Evolutionary conservation across 768 basidiomycete species (phyloP).

Genomic region (Mycena olivaceomarginata): DNA sequence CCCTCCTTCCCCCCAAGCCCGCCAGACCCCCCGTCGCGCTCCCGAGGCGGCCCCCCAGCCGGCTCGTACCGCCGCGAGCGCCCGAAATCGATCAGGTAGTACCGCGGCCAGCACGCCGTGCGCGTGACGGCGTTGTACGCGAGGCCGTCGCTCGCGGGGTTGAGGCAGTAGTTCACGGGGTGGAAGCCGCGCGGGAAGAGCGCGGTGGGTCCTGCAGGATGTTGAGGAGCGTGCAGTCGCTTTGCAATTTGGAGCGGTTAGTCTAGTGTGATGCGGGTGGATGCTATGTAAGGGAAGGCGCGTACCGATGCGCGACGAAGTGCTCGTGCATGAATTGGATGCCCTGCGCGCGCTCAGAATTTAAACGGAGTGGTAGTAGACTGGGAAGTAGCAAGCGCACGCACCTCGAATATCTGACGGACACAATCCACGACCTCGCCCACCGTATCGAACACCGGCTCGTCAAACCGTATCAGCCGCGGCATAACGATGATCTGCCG

Average conservation of each 20-base stretch:
- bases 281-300: neutral
- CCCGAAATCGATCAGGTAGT: slow-evolving; percentile 48
- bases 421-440: slow-evolving; percentile 55
- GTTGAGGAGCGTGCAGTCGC: slow-evolving; percentile 44
- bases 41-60: slow-evolving; percentile 40
- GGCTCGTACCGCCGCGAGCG: slow-evolving; percentile 43
- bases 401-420: slow-evolving; percentile 54
- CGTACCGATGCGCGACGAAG: slow-evolving; percentile 48
- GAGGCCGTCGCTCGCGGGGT: slow-evolving; percentile 31
- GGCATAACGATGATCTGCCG: slow-evolving; percentile 54
- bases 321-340: slow-evolving; percentile 50
- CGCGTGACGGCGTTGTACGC: slow-evolving; percentile 38
- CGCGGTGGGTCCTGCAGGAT: slow-evolving; percentile 47
- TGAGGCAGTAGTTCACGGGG: slow-evolving; percentile 40
- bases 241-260: slow-evolving; percentile 2
- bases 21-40: slow-evolving; percentile 23
- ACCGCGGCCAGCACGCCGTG: slow-evolving; percentile 44
- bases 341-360: slow-evolving; percentile 32
- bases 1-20: too few relatives aligned
- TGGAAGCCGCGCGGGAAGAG: slow-evolving; percentile 46
- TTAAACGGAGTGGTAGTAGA: neutral
- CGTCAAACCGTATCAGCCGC: slow-evolving; percentile 43
- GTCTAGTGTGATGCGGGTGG: neutral
- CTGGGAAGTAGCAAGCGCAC: neutral
- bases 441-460: slow-evolving; percentile 44